These are phyloP conservation scores for Chaetoscypha palmicola DNA, from an alignment of 2,329 filamentous ascomycete genomes.

Conservation along the genomic window DNA sequence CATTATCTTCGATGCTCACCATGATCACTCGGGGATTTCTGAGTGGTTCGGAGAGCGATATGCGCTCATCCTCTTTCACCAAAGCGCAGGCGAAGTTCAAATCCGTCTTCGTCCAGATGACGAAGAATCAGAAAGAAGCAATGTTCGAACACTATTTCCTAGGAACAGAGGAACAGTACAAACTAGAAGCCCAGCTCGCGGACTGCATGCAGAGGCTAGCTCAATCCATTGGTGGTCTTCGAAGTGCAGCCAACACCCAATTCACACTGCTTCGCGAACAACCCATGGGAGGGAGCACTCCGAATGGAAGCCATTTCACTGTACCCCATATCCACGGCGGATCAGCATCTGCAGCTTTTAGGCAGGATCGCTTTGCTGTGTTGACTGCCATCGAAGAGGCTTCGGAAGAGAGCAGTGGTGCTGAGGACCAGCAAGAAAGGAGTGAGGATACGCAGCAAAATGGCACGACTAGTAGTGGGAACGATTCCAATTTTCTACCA, in stretches of 20 bases:
- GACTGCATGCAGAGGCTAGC: slow-evolving; percentile 78
- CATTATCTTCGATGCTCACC: slow-evolving; percentile 73
- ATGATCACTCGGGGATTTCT: slow-evolving; percentile 79
- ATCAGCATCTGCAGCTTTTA: slow-evolving; percentile 24
- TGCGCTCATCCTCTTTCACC: slow-evolving; percentile 59
- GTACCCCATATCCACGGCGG: slow-evolving; percentile 9
- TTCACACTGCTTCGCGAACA: slow-evolving; percentile 72
- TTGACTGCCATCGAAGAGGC: slow-evolving; percentile 58
- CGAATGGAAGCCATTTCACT: slow-evolving; percentile 8
- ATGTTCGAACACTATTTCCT: slow-evolving; percentile 83
- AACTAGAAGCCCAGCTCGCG: slow-evolving; percentile 70
- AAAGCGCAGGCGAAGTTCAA: slow-evolving; percentile 57
- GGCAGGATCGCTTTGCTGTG: slow-evolving; percentile 38
- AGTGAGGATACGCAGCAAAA: slow-evolving; percentile 13
- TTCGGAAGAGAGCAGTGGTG: slow-evolving; percentile 48
- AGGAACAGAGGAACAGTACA: slow-evolving; percentile 72
- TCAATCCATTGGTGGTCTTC: slow-evolving; percentile 82
- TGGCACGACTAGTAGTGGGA: slow-evolving; percentile 13
- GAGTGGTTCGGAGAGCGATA: slow-evolving; percentile 71
- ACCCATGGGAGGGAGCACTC: slow-evolving; percentile 16
- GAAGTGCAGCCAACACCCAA: slow-evolving; percentile 84
- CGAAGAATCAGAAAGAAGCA: slow-evolving; percentile 73
- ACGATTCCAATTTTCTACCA: slow-evolving; percentile 19
- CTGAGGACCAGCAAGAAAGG: slow-evolving; percentile 32
- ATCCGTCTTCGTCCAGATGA: slow-evolving; percentile 60